Percentiles rank a stretch among this genome's conserved stretches.
phyloP scores from a whole-genome alignment of 257 asterid species.

The Ehretia macrophylla region DNA sequence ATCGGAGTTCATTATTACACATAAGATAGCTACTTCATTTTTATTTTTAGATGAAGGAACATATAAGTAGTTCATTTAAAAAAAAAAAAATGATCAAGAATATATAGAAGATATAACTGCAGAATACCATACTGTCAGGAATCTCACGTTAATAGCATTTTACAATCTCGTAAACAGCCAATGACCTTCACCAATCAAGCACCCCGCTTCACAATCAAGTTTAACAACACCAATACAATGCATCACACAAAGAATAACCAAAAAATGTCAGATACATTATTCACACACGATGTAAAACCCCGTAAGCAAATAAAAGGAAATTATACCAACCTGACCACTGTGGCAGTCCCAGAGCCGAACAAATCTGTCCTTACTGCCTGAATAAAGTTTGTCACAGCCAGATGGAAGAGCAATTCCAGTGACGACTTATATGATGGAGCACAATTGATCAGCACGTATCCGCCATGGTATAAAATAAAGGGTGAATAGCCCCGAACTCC shows the following conservation, averaged over 20 bases:
- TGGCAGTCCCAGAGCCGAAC: conserved; percentile 47
- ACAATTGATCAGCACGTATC: neutral
- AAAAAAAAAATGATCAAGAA: neutral
- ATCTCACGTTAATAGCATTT: conserved; percentile 41
- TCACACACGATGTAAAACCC: neutral
- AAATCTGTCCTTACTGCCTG: conserved; percentile 36
- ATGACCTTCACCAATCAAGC: conserved; percentile 48
- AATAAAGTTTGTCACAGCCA: conserved; percentile 40
- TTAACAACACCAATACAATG: conserved; percentile 28
- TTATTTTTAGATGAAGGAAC: no score
- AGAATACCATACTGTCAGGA: neutral
- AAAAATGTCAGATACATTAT: neutral
- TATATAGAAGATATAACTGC: neutral
- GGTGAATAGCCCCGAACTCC: no score
- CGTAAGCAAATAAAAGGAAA: neutral
- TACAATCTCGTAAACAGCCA: conserved; percentile 56
- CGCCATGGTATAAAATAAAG: neutral
- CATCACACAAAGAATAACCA: neutral
- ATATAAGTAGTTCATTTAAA: neutral
- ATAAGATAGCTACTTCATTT: no score
- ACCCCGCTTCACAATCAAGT: conserved; percentile 33
- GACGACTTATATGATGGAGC: conserved; percentile 23
- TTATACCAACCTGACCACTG: conserved; percentile 40
- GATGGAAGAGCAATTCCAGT: conserved; percentile 47
- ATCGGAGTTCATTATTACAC: neutral